Evolutionary conservation across 2,329 filamentous ascomycete genomes (phyloP), one percentile per base, ranked within the genome.

Genomic region (Fusarium decemcellulare): DNA sequence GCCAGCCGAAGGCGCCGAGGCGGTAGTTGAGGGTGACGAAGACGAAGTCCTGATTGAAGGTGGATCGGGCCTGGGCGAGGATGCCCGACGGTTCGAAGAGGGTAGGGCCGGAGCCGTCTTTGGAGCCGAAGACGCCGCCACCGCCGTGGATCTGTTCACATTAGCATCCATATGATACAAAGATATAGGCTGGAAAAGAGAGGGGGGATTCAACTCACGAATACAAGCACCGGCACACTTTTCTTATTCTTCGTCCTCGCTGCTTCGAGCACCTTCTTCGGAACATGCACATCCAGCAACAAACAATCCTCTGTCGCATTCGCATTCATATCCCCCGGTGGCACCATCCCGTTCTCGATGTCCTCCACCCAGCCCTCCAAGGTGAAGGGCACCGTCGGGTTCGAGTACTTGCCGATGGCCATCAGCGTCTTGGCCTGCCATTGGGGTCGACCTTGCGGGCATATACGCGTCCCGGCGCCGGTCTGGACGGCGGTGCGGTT

Each of bases 11-110:
- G 2, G 54, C 60, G 5, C 60, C 23, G 1, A 61, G 43, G 5
- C 59, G 52, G 14, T 61, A 61, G n/a, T 61, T 61, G 4, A 61
- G 37, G 2, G 59, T n/a, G 8, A 61, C 44, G 1, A 61, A 61
- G 9, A 61, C 30, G 0, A 51, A 18, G 1, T 16, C 51, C n/a
- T 48, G 29, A 0, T 18, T 4, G 18, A 23, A 23, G 18, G 18
- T 23, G 18, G 18, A 23, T 23, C 18, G 18, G 18, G 18, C 18
- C 18, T 23, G 18, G 18, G 18, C 18, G 18, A 23, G 18, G 18
- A 23, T 23, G 18, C 18, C 18, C 18, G 18, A 23, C 3, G 18
- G 18, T 23, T 23, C 18, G 18, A 23, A 23, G 18, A 23, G 18
- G 18, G 18, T 23, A 23, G 18, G 18, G 18, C 18, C 18, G 18